A percentile compares a stretch with the other conserved stretches of the same genome.
These are phyloP conservation scores for Talaromyces nanjingensis DNA, from an alignment of 495 filamentous ascomycete genomes.

Conservation along the genomic window DNA sequence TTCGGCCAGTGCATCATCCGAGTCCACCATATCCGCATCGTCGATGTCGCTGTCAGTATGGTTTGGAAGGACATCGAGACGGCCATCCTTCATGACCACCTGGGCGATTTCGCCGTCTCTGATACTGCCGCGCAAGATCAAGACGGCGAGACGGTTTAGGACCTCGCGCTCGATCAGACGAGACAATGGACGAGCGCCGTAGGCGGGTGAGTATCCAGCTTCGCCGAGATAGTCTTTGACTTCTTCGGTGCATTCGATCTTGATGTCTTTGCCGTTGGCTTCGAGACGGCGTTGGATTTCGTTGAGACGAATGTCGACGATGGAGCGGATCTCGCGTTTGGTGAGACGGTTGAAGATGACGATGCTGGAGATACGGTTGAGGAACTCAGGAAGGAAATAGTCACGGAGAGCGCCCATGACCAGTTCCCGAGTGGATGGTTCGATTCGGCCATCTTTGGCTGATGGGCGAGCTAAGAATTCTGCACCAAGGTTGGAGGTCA, in stretches of 20 bases:
- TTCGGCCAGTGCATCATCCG: constrained; percentile 62
- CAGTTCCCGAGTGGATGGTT: constrained; percentile 76
- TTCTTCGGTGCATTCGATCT: constrained; percentile 65
- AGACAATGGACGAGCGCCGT: constrained; percentile 82
- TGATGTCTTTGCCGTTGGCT: constrained; percentile 73
- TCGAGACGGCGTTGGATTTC: constrained; percentile 88
- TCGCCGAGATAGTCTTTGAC: constrained; percentile 86
- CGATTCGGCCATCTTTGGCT: constrained; percentile 74
- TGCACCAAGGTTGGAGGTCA: constrained; percentile 95
- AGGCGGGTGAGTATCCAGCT: constrained; percentile 87
- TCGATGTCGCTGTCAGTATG: constrained; percentile 62
- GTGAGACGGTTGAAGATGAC: constrained; percentile 99
- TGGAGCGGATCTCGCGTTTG: constrained; percentile 79
- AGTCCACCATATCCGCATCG: constrained; percentile 65
- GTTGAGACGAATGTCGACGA: constrained; percentile 81
- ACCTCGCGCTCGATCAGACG: constrained; percentile 92
- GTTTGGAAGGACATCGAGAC: constrained; percentile 74
- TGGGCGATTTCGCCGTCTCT: constrained; percentile 75
- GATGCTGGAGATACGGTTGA: constrained; percentile 89
- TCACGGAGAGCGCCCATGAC: constrained; percentile 83
- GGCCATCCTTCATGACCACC: constrained; percentile 69
- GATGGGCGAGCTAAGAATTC: constrained; percentile 81
- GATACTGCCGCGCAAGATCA: constrained; percentile 79
- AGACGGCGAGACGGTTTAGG: constrained; percentile 82
- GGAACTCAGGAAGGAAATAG: constrained; percentile 97